A percentile compares a stretch with the other conserved stretches of the same genome.
phyloP scores from a whole-genome alignment of 2,329 filamentous ascomycete species.

The Akanthomyces lecanii region DNA sequence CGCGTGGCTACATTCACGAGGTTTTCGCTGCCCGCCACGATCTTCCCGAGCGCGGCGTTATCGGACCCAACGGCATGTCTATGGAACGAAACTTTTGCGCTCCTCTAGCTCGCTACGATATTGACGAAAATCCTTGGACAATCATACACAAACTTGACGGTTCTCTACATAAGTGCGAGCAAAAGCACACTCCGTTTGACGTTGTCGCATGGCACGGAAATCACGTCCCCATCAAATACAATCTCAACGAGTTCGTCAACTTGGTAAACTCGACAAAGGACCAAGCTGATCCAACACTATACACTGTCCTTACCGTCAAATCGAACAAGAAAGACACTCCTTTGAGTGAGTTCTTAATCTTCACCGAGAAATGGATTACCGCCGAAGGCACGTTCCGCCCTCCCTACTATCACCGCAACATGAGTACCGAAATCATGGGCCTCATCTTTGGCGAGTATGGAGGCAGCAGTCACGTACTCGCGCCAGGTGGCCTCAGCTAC shows the following conservation, averaged over 20 bases:
- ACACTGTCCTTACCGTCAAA: constrained; percentile 59
- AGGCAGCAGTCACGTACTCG: constrained; percentile 26
- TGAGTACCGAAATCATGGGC: constrained; percentile 54
- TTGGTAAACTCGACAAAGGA: constrained; percentile 56
- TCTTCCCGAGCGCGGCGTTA: constrained; percentile 62
- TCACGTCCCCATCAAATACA: constrained; percentile 58
- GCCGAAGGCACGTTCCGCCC: constrained; percentile 58
- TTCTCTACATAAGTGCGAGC: constrained; percentile 55
- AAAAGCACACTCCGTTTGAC: constrained; percentile 65
- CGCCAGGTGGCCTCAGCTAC: constrained; percentile 30
- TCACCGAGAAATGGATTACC: constrained; percentile 63
- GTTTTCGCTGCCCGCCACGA: constrained; percentile 61
- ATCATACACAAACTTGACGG: constrained; percentile 60
- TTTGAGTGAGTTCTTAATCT: constrained; percentile 62
- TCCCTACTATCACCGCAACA: constrained; percentile 62
- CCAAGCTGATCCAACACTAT: constrained; percentile 64
- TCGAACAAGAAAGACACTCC: constrained; percentile 51
- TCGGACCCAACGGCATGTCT: constrained; percentile 63
- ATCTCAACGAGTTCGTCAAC: constrained; percentile 53
- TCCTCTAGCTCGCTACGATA: constrained; percentile 56
- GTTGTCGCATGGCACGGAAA: constrained; percentile 71
- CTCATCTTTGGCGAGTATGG: constrained; percentile 39
- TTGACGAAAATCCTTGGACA: constrained; percentile 51
- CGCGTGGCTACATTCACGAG: constrained; percentile 63
- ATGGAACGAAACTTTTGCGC: constrained; percentile 62